Base-by-base conservation (phyloP, 148 eudicot species). In the Bassia scoparia region DNA sequence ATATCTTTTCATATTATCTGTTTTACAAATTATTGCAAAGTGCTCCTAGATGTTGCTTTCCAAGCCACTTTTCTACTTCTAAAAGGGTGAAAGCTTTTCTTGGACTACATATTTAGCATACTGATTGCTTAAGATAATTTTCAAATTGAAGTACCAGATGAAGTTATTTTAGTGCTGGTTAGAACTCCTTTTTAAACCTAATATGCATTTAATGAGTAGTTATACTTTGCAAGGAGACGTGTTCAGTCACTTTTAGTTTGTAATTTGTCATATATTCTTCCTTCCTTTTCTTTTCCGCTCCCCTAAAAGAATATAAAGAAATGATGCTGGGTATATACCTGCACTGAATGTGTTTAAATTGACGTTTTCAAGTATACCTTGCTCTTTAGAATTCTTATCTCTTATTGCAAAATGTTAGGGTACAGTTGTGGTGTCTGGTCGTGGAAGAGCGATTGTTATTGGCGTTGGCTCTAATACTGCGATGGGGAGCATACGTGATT, bases 391-490 rank as follows among this genome's bases (percentile, higher is more conserved):
- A 71, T 74, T 67, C 70, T 76, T 27, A 67, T 77, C 56, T 61
- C 23, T 61, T 18, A 67, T 53, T 81, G 65, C 35, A 65, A 66
- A 23, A 80, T 78, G 76, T 58, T 88, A 95, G 98, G 98, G 97
- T 74, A 95, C 98, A 70, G 89, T 89, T 60, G 97, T 89, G 46
- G 98, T 95, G 78, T 86, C 93, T 78, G 98, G 98, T 80, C 84
- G 97, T 81, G 97, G 93, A 72, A 88, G 93, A 83, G 96, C 97
- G 24, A 86, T 89, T 84, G 98, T 95, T 55, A 83, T 85, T 83
- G 97, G 96, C 53, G 96, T 91, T 82, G 98, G 98, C 73, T 91
- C 97, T 68, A 95, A 92, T 78, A 95, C 98, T 67, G 98, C 98
- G 27, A 95, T 95, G 97, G 98, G 98, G 69, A 95, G 88, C 86